Evolutionary conservation across 2,329 filamentous ascomycete genomes (phyloP).

Genomic region (Epicoccum sorghinum): DNA sequence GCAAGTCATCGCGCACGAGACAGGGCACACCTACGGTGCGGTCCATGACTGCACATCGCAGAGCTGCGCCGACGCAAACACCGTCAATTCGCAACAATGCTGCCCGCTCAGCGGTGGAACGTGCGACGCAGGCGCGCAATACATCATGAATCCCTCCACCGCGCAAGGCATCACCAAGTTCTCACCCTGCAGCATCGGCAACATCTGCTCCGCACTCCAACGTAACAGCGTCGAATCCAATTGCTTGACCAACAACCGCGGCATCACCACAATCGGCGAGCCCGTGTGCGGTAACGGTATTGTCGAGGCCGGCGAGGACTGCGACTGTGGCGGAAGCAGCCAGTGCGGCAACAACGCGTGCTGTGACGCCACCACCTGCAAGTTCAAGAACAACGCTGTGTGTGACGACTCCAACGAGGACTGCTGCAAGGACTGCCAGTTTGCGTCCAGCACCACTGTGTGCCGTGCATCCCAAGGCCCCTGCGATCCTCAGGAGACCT

Average conservation of each 20-base stretch:
- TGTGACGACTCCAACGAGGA: constrained; percentile 88
- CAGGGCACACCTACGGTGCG: constrained; percentile 92
- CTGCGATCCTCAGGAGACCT: constrained; percentile 87
- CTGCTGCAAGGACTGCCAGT: constrained; percentile 76
- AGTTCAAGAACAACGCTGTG: constrained; percentile 74
- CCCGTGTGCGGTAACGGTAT: constrained; percentile 96
- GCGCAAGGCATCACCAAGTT: constrained; percentile 74
- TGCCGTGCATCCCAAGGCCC: constrained; percentile 79
- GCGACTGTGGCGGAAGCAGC: constrained; percentile 83
- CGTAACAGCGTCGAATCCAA: constrained; percentile 75
- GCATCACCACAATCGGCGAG: constrained; percentile 79
- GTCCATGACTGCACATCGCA: constrained; percentile 84
- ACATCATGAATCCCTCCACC: constrained; percentile 96
- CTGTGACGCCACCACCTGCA: constrained; percentile 86
- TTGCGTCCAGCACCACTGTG: constrained; percentile 70
- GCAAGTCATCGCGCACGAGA: constrained; percentile 95
- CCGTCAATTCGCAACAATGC: constrained; percentile 70
- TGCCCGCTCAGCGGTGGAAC: constrained; percentile 73
- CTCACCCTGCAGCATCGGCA: constrained; percentile 87
- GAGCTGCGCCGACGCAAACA: constrained; percentile 70
- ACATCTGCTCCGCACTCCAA: constrained; percentile 86
- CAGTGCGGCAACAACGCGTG: constrained; percentile 78
- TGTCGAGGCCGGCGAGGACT: constrained; percentile 91
- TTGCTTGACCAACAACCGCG: constrained; percentile 85
- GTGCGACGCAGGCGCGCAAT: constrained; percentile 79